Percentiles rank a stretch among this genome's conserved stretches.
These are phyloP conservation scores for Tetradesmus obliquus DNA, from an alignment of 139 green algal species.

Conservation along the genomic window DNA sequence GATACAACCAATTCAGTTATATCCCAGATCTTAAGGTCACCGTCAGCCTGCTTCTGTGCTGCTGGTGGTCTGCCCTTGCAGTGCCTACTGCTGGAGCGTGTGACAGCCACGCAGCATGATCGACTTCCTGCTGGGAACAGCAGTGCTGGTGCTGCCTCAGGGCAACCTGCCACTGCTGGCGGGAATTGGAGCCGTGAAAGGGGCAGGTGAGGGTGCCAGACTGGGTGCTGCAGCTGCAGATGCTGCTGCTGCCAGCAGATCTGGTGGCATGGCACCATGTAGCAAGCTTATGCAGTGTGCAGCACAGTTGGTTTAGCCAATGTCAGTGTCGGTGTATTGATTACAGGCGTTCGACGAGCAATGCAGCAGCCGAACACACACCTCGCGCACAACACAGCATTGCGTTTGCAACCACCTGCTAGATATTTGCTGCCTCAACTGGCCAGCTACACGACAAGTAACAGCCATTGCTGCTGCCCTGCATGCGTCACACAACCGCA, in stretches of 20 bases:
- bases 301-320: no score
- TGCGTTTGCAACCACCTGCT: background rate
- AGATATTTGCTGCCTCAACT: background rate
- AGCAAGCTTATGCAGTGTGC: background rate
- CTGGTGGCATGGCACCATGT: background rate
- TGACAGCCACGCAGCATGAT: conserved; percentile 44
- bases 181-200: conserved; percentile 30
- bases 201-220: conserved; percentile 3
- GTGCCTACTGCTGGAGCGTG: background rate
- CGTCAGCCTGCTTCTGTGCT: background rate
- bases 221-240: background rate
- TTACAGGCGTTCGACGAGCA: no score
- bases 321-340: no score
- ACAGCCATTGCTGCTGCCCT: background rate
- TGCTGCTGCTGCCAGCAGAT: conserved; percentile 20
- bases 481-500: background rate
- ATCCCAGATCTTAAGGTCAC: background rate
- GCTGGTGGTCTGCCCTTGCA: background rate
- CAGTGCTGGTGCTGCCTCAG: conserved; percentile 53
- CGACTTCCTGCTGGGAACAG: conserved; percentile 57
- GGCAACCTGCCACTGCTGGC: conserved; percentile 37
- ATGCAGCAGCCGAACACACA: background rate
- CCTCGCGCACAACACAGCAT: background rate
- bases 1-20: background rate
- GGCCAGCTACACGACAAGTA: background rate